phyloP scores from a whole-genome alignment of 768 basidiomycete species.

The Tylopilus sp. region DNA sequence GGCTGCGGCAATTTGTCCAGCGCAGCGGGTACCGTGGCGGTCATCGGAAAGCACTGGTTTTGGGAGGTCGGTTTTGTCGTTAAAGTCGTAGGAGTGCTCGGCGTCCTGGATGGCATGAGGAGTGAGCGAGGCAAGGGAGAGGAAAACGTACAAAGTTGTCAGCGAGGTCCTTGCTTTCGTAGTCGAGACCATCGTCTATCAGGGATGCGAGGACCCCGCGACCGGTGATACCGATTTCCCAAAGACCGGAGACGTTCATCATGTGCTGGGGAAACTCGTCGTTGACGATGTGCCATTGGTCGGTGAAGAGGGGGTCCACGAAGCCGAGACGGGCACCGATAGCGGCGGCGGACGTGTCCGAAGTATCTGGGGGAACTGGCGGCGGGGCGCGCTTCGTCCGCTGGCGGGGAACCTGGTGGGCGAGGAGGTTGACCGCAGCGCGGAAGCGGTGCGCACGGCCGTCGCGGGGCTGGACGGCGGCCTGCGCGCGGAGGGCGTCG shows the following conservation, averaged over 20 bases:
- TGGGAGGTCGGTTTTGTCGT: conserved; percentile 86
- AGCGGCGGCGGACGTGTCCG: conserved; percentile 34
- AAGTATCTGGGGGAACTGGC: conserved; percentile 34
- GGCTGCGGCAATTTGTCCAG: conserved; percentile 91
- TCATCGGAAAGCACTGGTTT: conserved; percentile 87
- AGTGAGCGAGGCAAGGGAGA: not conserved
- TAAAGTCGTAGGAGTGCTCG: conserved; percentile 91
- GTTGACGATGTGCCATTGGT: conserved; percentile 97
- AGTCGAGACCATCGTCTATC: conserved; percentile 95
- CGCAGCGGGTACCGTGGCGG: conserved; percentile 96
- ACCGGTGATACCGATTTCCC: conserved; percentile 90
- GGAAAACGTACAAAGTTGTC: conserved; percentile 80
- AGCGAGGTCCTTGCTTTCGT: conserved; percentile 79
- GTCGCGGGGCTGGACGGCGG: conserved; percentile 35
- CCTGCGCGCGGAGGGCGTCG: conserved; percentile 38
- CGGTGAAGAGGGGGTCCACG: conserved; percentile 73
- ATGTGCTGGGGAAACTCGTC: conserved; percentile 73
- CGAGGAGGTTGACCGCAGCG: conserved; percentile 57
- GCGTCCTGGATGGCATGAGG: conserved; percentile 55
- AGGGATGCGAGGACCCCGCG: conserved; percentile 82
- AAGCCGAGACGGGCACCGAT: conserved; percentile 65
- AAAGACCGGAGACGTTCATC: conserved; percentile 92
- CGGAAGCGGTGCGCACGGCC: conserved; percentile 42
- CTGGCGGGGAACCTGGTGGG: conserved; percentile 61
- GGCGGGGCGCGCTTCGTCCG: conserved; percentile 76